Evolutionary conservation across 306 rosid genomes (phyloP).

Genomic region (Parietaria judaica): DNA sequence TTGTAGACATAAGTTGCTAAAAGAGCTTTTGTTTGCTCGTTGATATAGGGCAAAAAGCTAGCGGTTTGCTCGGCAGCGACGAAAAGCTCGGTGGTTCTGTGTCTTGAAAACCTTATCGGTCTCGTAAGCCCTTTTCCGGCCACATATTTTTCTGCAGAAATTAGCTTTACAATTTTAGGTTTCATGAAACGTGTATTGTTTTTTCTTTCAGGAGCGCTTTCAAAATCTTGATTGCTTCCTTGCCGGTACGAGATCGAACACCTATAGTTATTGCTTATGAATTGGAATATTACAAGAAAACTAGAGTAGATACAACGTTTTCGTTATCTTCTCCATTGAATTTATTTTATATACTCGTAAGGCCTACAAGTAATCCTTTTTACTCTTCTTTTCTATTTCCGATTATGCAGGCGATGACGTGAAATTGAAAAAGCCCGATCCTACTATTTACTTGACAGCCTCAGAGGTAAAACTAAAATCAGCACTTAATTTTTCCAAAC

Average conservation of each 20-base stretch:
- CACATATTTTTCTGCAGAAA: background rate
- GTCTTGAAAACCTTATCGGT: conserved; percentile 88
- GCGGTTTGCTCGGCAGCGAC: conserved; percentile 99
- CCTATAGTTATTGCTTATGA: too few relatives aligned
- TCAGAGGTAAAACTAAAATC: conserved; percentile 38
- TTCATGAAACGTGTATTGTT: background rate
- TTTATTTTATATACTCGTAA: too few relatives aligned
- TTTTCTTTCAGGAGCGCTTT: conserved; percentile 64
- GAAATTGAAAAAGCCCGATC: conserved; percentile 91
- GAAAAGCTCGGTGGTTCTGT: conserved; percentile 83
- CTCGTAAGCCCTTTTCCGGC: conserved; percentile 34
- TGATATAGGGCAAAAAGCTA: conserved; percentile 59
- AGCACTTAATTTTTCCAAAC: background rate
- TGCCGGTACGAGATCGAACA: conserved; percentile 51
- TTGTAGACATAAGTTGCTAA: conserved; percentile 6
- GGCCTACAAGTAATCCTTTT: too few relatives aligned
- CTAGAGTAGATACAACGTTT: too few relatives aligned
- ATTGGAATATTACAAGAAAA: too few relatives aligned
- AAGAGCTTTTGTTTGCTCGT: background rate
- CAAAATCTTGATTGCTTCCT: conserved; percentile 96
- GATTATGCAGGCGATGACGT: conserved; percentile 80
- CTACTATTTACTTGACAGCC: conserved; percentile 80
- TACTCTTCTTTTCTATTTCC: too few relatives aligned
- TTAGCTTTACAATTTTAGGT: conserved; percentile 4
- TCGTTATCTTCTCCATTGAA: too few relatives aligned